Conservation (phyloP, 176 grass and related monocot genomes). For the Rhynchospora breviuscula region DNA sequence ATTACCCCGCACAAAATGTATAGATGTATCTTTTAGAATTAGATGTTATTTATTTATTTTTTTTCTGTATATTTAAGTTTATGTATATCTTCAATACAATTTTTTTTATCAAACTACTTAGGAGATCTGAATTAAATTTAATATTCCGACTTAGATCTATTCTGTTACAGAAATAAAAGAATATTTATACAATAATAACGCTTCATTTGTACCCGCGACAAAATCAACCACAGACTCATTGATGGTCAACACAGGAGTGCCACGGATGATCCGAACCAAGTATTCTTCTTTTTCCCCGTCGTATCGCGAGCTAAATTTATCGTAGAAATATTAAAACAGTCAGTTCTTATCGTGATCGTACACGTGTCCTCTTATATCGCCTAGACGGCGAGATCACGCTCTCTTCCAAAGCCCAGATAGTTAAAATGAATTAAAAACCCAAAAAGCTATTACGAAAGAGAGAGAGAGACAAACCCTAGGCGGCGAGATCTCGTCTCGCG, state of each 20-base stretch:
- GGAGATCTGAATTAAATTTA: too few species aligned
- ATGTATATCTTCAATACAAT: too few species aligned
- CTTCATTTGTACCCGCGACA: too few species aligned
- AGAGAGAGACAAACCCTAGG: conserved; percentile 25
- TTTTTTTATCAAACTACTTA: too few species aligned
- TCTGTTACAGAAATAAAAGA: too few species aligned
- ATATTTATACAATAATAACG: too few species aligned
- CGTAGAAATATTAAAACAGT: background rate
- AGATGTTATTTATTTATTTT: too few species aligned
- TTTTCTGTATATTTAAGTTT: too few species aligned
- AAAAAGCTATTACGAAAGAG: background rate
- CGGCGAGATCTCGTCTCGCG: conserved; percentile 30
- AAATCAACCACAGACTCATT: too few species aligned
- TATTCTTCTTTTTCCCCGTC: background rate
- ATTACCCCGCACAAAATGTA: too few species aligned
- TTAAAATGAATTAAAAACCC: background rate
- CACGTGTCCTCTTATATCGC: conserved; percentile 17
- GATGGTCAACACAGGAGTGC: background rate
- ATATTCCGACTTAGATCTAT: too few species aligned
- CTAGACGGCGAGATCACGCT: conserved; percentile 2
- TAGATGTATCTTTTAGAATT: too few species aligned
- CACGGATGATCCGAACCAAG: background rate
- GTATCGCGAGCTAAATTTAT: background rate
- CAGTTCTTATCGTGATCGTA: background rate
- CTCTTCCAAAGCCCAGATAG: background rate